Evolutionary conservation across 1,284 basidiomycete genomes (phyloP), one percentile per base, ranked within the genome.

Genomic region (Papiliotrema nemorosa): DNA sequence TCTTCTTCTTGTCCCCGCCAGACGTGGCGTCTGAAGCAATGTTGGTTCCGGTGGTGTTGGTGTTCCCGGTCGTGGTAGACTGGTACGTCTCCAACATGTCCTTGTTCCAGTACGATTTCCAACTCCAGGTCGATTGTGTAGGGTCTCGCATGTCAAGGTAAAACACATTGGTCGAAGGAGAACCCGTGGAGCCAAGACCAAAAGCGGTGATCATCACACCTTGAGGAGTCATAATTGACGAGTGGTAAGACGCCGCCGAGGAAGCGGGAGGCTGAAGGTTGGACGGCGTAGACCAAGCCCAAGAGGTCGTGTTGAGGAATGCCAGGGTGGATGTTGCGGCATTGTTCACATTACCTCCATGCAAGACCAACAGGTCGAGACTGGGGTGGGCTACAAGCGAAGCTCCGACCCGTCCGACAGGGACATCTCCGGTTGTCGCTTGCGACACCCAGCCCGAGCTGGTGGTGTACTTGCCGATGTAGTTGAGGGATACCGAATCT

Each of bases 171-270:
- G 57, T 62, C 9, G 57, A 47, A 2, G 72, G 65, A 9, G 47
- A 54, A 24, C 62, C 62, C n/a, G 49, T 29, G 3, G 64, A 45
- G 13, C 62, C 56, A 16, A 72, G 55, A 26, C 73, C 73, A 45
- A 75, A 75, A 1, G 72, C 66, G 9, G 67, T 62, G 50, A 75
- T 67, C 66, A 75, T 73, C 31, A 75, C 72, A 34, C 73, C 73
- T 9, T 66, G 58, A n/a, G 65, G 62, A 7, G 72, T 73, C 57
- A 74, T 73, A 47, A 75, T 60, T 2, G 70, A 57, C 12, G 71
- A 63, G 54, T 75, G 72, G 59, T 72, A 74, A 5, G 71, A 57
- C 1, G 63, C 59, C 16, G 67, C 70, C 4, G 64, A 58, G 3
- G 63, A 66, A 0, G 65, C 27, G 4, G 64, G 54, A 0, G 70